Base-by-base conservation (phyloP, 768 basidiomycete species). In the Podaxis rugospora region DNA sequence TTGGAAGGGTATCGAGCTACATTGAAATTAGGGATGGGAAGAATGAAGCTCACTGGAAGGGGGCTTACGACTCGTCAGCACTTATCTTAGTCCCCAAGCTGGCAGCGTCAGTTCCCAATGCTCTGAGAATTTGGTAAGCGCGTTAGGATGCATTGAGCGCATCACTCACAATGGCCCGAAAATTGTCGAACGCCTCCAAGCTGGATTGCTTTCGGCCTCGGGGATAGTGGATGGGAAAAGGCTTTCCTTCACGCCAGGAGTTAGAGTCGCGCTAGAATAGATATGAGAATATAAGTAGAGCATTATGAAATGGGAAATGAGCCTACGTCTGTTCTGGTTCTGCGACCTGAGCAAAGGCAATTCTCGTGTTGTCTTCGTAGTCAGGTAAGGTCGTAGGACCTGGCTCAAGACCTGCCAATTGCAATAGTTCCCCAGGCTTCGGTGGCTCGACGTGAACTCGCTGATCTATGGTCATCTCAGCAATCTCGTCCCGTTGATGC, bases 111-210 rank as follows among this genome's bases (percentile, higher is more conserved):
- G 71, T 74, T 11, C 75, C 80, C 59, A 77, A 63, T 7, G 74
- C 75, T 55, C 79, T 81, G 62, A 67, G n/a, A 40, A 14, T 42
- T 44, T 63, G 35, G 63, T 44, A 58, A 63, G 50, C 27, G 23
- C 61, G 37, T 35, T 14, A 23, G 37, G 27, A 49, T 49, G 25
- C 47, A 14, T 6, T 27, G 6, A 23, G 25, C 21, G 11, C 11
- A 49, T 23, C 13, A 75, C 86, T 65, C 57, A 87, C 87, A 87
- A 68, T 55, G 85, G 83, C 21, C 85, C 86, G 65, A 89, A 89
- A 27, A 89, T 88, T 0, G 87, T 88, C n/a, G 82, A 76, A 39
- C 74, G 73, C 61, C 74, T 81, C 73, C 82, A 84, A 6, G 68
- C 66, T 3, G 60, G 56, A 21, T 52, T 53, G 3, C 56, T 55